Base-by-base conservation (phyloP, 495 filamentous ascomycete genomes). In the Penicillium antarcticum region DNA sequence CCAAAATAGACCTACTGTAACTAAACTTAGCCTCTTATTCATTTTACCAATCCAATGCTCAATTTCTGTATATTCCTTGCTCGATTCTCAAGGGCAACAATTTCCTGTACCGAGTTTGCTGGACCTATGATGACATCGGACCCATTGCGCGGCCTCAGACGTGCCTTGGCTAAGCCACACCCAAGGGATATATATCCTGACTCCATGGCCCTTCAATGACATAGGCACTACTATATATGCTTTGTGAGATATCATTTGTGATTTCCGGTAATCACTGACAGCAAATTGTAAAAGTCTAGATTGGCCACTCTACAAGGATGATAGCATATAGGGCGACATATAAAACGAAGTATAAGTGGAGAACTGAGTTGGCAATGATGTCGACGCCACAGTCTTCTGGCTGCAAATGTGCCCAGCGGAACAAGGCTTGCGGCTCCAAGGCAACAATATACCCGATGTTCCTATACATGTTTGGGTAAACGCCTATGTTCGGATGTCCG, bases 401-500 rank as follows among this genome's bases (percentile, higher is more conserved):
- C 51, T 58, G 55, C 50, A 45, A 51, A 33, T 52, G 21, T 23
- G 21, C 32, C 41, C 48, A 44, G 41, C 23, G 19, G 45, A 41
- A 36, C n/a, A n/a, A n/a, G n/a, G n/a, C n/a, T 49, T 56, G 57
- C 51, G 57, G 60, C 56, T 62, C 51, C 56, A 62, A 63, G 60
- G 60, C 57, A 63, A 60, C 60, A 56, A 46, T 33, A 33, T 48
- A 45, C 47, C 26, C 6, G 26, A 7, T 29, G 26, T 29, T 29
- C 7, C 8, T 23, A 23, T 23, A 23, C 21, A 4, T 5, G 21
- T 2, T 29, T 29, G 26, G 24, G 26, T 29, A 29, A 29, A 29
- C 26, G 26, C 26, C 26, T 29, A 29, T 29, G 26, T 29, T 29
- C 26, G 26, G 5, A 5, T 5, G 4, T 23, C 21, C 21, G 21